Evolutionary conservation across 208 protist species (phyloP), one percentile per base, ranked within the genome.

Genomic region (Wallacemonas sp.): DNA sequence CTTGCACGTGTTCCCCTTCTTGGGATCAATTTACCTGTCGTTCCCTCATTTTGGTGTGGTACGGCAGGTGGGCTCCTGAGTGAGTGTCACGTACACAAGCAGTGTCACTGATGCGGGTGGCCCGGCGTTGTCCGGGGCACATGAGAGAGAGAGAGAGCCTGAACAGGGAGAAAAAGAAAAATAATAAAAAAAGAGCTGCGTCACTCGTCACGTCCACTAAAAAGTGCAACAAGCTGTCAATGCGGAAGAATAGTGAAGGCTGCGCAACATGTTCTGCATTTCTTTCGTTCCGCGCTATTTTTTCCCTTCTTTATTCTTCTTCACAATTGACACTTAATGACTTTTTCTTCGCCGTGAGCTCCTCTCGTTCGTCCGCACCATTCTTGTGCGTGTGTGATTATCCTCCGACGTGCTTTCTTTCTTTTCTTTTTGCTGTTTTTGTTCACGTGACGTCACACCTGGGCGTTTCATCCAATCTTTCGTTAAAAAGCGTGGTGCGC

Each of bases 181-280:
- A 54, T 45, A 68, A 69, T 32, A 62, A 52, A 63, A 69, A 46
- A 68, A n/a, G n/a, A n/a, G n/a, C n/a, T n/a, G n/a, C n/a, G n/a
- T n/a, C n/a, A n/a, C n/a, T n/a, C n/a, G n/a, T n/a, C n/a, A n/a
- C n/a, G n/a, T n/a, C n/a, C n/a, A 68, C 12, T 30, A 62, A 68
- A 60, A 12, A 39, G 21, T 17, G 50, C 4, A 30, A 65, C 27
- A 45, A 39, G 44, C 37, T 32, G 15, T 34, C 24, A 26, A 12
- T n/a, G 32, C 15, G 13, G 6, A 22, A 24, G 24, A 39, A 32
- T 32, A 53, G 29, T 57, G 50, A 57, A 34, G 29, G 29, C 30
- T 9, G 24, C 29, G 29, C 33, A 57, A 21, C 30, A 38, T 57
- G 22, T 9, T 17, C 22, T 33, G 8, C 6, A 29, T 13, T n/a